Conservation (phyloP, 441 rosid species). For the Aleurites moluccanus region DNA sequence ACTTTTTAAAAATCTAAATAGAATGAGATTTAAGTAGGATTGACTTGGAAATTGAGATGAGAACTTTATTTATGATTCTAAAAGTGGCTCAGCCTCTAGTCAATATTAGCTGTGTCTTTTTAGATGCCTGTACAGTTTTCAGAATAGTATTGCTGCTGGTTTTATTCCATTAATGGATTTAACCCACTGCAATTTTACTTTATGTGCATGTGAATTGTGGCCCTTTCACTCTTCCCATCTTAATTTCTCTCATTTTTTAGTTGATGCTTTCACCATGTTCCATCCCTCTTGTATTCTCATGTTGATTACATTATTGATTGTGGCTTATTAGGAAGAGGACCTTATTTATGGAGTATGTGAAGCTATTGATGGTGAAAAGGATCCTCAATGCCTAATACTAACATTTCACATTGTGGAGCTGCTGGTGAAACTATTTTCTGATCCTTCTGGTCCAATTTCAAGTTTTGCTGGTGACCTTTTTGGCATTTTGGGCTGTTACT, state of each 20-base stretch:
- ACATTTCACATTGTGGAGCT: constrained; percentile 77
- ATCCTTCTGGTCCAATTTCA: constrained; percentile 63
- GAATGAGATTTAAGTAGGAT: not conserved
- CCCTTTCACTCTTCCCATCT: not conserved
- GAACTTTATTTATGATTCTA: constrained; percentile 2
- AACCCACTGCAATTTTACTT: not conserved
- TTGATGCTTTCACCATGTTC: constrained; percentile 9
- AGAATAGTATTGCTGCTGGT: not conserved
- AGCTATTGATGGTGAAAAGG: constrained; percentile 88
- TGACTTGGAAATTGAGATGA: constrained; percentile 1
- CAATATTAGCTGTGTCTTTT: not conserved
- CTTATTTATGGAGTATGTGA: constrained; percentile 66
- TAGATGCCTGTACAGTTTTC: not conserved
- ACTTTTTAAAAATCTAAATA: not conserved
- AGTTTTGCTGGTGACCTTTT: constrained; percentile 58
- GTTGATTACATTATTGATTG: constrained; percentile 25
- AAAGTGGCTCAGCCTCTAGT: not conserved
- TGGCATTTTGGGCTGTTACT: constrained; percentile 69
- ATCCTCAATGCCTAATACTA: constrained; percentile 81
- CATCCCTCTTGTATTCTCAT: not conserved
- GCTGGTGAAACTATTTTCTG: constrained; percentile 60
- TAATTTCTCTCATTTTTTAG: not conserved
- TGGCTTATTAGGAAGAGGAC: constrained; percentile 56
- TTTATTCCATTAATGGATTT: not conserved
- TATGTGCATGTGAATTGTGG: not conserved